Base-by-base conservation (phyloP, 2,329 filamentous ascomycete species). In the Monosporascus sp. region DNA sequence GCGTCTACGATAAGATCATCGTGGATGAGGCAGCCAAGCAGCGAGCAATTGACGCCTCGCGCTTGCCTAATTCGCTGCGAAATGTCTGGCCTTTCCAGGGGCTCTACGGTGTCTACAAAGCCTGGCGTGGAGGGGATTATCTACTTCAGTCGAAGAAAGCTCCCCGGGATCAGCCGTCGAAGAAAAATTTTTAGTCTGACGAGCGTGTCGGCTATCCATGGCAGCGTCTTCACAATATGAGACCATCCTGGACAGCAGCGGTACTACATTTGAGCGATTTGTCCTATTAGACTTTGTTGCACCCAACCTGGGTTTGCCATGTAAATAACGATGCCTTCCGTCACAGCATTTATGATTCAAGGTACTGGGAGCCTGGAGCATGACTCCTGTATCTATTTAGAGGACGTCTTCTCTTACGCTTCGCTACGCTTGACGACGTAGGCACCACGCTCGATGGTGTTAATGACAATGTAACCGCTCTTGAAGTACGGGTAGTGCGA, bases 1-100 rank as follows among this genome's bases (percentile, higher is more conserved):
- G 73, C 31, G 84, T 88, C 2, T 87, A 84, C 56, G 84, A 89
- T 60, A 89, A 89, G 70, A 83, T 87, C 24, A 80, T 78, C 61
- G 79, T 81, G 0, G 73, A 75, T 38, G 66, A 73, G 3, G 69
- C 71, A 1, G 66, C 61, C 1, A 69, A 73, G 36, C 65, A 65
- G 36, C 61, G 59, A 9, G 66, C 62, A 16, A 66, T 59, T 38
- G 62, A 66, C 56, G 60, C 56, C 2, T 65, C 66, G n/a, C 69
- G 71, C 37, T 65, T 73, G 56, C 64, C 64, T 51, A 60, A 62
- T 3, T 51, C 61, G 6, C 54, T 71, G 5, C 70, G 69, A 56
- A 57, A 64, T 3, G 59, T 71, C 3, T 73, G 77, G 69, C 77
- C 77, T 0, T 59, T 79, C 40, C 63, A 70, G 37, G 78, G 78